phyloP scores from a whole-genome alignment of 2,329 filamentous ascomycete species.

The Chaetomium olivaceum region DNA sequence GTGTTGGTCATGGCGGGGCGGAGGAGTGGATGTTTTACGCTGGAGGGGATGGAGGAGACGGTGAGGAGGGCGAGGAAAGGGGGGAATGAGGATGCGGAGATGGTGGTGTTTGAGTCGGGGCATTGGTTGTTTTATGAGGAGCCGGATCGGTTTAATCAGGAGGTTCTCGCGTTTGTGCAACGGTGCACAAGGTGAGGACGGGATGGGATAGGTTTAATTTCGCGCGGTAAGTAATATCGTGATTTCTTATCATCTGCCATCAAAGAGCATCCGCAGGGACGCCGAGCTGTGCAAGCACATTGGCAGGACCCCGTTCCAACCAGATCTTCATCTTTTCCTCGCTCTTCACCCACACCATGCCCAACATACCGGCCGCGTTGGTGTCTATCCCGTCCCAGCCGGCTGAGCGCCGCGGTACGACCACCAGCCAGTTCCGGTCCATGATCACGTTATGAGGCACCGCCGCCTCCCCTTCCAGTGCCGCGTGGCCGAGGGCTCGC shows the following conservation, averaged over 20 bases:
- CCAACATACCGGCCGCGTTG: constrained; percentile 51
- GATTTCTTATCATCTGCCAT: not conserved
- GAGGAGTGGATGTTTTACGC: constrained; percentile 43
- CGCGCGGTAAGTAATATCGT: not conserved
- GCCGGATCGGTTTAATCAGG: constrained; percentile 41
- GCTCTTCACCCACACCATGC: constrained; percentile 43
- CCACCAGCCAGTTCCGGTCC: constrained; percentile 47
- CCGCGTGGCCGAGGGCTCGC: constrained; percentile 15
- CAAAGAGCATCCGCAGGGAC: constrained; percentile 28
- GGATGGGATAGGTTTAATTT: not conserved
- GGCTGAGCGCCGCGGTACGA: constrained; percentile 46
- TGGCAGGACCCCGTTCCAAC: constrained; percentile 40
- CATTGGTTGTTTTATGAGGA: constrained; percentile 48
- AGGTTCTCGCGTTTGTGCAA: constrained; percentile 38
- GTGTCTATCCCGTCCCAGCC: constrained; percentile 42
- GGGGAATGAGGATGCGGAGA: constrained; percentile 32
- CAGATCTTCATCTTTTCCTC: constrained; percentile 41
- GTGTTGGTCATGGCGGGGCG: constrained; percentile 42
- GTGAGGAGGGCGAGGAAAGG: constrained; percentile 35
- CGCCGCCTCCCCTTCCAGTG: constrained; percentile 21
- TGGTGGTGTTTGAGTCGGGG: constrained; percentile 40
- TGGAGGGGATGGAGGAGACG: constrained; percentile 43
- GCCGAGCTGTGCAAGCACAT: constrained; percentile 43
- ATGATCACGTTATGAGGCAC: constrained; percentile 50
- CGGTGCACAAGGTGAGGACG: constrained; percentile 10